Evolutionary conservation across 176 grass and related monocot genomes (phyloP).

Genomic region (Oryza longistaminata): DNA sequence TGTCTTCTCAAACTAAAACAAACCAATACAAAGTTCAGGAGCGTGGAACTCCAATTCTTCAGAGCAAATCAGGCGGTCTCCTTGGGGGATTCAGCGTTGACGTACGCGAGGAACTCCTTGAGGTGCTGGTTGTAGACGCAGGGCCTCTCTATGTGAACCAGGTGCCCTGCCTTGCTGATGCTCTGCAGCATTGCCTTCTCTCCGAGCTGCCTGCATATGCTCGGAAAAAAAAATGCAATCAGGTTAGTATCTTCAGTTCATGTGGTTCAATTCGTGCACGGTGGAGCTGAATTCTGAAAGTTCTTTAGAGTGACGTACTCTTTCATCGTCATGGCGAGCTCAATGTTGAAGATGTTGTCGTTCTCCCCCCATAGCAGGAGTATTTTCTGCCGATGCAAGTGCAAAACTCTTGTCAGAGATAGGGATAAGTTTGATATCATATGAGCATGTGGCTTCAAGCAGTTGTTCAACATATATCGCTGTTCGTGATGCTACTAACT

Average conservation of each 20-base stretch:
- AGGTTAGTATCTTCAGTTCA: background rate
- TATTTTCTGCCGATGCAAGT: constrained; percentile 67
- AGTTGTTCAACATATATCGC: background rate
- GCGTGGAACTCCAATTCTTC: background rate
- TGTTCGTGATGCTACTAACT: background rate
- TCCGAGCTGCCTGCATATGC: constrained; percentile 62
- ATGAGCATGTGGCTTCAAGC: background rate
- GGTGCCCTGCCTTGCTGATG: constrained; percentile 77
- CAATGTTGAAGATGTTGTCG: constrained; percentile 84
- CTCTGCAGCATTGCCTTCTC: constrained; percentile 66
- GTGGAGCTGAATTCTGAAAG: background rate
- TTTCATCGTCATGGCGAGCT: constrained; percentile 80
- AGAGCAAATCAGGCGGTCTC: background rate
- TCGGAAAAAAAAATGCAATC: background rate
- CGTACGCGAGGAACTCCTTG: constrained; percentile 67
- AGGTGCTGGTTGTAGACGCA: constrained; percentile 61
- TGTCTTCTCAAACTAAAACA: background rate
- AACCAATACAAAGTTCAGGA: background rate
- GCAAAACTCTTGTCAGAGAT: background rate
- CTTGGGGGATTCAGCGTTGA: constrained; percentile 37
- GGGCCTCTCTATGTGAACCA: constrained; percentile 81
- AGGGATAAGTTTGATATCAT: background rate
- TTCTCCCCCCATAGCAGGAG: constrained; percentile 80
- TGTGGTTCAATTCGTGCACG: background rate
- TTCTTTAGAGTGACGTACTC: constrained; percentile 46